Percentiles rank a stretch among this genome's conserved stretches.
These are phyloP conservation scores for Colletotrichum sp. DNA, from an alignment of 2,329 filamentous ascomycete species.

Conservation along the genomic window DNA sequence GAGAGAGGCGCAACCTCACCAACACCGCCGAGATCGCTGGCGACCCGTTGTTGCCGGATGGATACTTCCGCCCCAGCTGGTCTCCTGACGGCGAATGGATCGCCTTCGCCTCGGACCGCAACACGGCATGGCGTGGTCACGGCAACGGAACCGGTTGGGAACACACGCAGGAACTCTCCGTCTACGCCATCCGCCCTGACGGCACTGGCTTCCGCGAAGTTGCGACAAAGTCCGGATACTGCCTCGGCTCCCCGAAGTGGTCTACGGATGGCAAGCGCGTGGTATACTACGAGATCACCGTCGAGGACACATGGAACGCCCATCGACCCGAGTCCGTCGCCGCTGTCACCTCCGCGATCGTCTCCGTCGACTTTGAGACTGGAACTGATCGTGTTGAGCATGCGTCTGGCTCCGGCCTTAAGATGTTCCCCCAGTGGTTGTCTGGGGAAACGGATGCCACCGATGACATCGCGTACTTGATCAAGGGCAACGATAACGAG, in stretches of 20 bases:
- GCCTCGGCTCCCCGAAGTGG: conserved; percentile 6
- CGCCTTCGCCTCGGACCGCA: conserved; percentile 7
- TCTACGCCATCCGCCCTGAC: conserved; percentile 5
- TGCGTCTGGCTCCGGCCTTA: neutral
- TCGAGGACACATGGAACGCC: conserved; percentile 7
- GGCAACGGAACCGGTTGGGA: conserved; percentile 11
- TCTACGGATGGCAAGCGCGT: neutral
- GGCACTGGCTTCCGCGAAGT: neutral
- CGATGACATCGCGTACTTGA: neutral
- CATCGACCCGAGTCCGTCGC: conserved; percentile 8
- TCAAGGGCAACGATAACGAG: conserved; percentile 7
- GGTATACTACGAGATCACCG: conserved; percentile 3
- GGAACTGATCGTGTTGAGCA: conserved; percentile 1
- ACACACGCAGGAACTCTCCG: conserved; percentile 6
- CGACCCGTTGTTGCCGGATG: neutral
- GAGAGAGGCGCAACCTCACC: conserved; percentile 3
- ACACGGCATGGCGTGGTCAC: conserved; percentile 2
- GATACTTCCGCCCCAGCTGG: conserved; percentile 7
- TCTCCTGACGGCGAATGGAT: conserved; percentile 10
- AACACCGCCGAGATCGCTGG: conserved; percentile 2
- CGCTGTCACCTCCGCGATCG: conserved; percentile 1
- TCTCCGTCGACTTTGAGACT: conserved; percentile 8
- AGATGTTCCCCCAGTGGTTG: conserved; percentile 10
- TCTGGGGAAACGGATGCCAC: neutral
- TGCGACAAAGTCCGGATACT: neutral